Evolutionary conservation across 2,329 filamentous ascomycete species (phyloP).

Genomic region (Alternaria incomplexa): DNA sequence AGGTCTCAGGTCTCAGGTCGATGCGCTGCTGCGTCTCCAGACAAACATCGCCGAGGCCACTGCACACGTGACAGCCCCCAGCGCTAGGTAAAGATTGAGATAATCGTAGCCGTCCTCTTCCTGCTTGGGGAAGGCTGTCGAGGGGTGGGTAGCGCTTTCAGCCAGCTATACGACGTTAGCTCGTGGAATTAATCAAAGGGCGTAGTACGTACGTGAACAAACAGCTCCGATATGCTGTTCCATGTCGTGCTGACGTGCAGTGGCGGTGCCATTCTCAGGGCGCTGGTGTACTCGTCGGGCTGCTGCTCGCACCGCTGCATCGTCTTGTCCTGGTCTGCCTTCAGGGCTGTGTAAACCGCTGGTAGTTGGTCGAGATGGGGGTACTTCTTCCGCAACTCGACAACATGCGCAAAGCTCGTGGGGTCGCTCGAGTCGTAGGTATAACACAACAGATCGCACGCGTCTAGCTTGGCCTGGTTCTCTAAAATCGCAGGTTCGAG

Average conservation of each 20-base stretch:
- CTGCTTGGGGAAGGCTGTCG: conserved; percentile 84
- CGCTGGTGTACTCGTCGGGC: conserved; percentile 87
- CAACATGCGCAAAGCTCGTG: conserved; percentile 92
- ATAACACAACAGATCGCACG: conserved; percentile 93
- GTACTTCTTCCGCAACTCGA: conserved; percentile 77
- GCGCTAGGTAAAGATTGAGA: conserved; percentile 82
- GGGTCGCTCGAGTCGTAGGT: conserved; percentile 97
- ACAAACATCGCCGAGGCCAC: conserved; percentile 65
- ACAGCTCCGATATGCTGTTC: conserved; percentile 92
- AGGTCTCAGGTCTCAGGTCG: conserved; percentile 1
- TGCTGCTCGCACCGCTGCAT: conserved; percentile 90
- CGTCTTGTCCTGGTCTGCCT: conserved; percentile 94
- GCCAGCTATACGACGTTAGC: conserved; percentile 64
- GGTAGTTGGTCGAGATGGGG: conserved; percentile 88
- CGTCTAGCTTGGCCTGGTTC: conserved; percentile 86
- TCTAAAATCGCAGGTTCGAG: conserved; percentile 94
- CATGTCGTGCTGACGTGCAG: conserved; percentile 95
- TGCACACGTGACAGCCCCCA: conserved; percentile 72
- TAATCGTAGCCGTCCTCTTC: conserved; percentile 83
- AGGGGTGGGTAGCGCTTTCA: conserved; percentile 89
- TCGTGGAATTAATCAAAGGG: neutral
- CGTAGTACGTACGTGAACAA: conserved; percentile 68
- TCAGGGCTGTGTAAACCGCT: conserved; percentile 88
- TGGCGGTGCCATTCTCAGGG: conserved; percentile 85
- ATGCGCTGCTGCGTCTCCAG: conserved; percentile 58